Base-by-base conservation (phyloP, 352 stramenopile genomes). In the Phytophthora pini region DNA sequence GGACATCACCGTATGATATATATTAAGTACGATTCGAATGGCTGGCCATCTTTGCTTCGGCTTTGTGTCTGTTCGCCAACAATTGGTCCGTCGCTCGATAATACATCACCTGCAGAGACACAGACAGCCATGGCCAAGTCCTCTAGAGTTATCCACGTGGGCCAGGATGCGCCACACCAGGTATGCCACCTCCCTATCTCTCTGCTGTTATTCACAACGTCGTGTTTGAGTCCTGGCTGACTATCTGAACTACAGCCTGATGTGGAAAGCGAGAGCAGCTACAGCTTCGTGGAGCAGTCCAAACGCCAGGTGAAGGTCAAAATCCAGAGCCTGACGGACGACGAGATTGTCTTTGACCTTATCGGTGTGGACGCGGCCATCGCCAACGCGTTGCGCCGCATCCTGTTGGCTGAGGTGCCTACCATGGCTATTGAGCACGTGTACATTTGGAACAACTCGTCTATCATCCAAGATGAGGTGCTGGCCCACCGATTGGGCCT, bases 401-500 rank as follows among this genome's bases (percentile, higher is more conserved):
- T 98, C 32, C 55, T 98, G 50, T 72, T 98, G 5, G 77, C 93
- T 4, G 93, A 98, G 65, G 90, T 98, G 52, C 87, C 93, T 3
- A 98, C 93, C 12, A 95, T 98, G 88, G 93, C 93, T 29, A 98
- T 98, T 50, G 93, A 98, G 72, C 90, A 93, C 65, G 92, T 98
- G 46, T 97, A 97, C 78, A 97, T 98, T 56, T 95, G 88, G 79
- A 95, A 96, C 80, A 98, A 98, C 84, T 96, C 88, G 58, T 97
- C 89, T 17, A 97, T 98, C 59, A 94, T 98, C 60, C 90, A 97
- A 51, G 93, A 98, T 69, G 93, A 98, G 73, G 88, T 98, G 39
- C 76, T 98, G 10, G 90, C 93, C 34, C 93, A 98, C 69, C 89
- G 93, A 29, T 61, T 98, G 7, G 92, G 90, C 0, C 82, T 97